Evolutionary conservation across 2,329 filamentous ascomycete species (phyloP).

Genomic region (Colletotrichum coccodes): DNA sequence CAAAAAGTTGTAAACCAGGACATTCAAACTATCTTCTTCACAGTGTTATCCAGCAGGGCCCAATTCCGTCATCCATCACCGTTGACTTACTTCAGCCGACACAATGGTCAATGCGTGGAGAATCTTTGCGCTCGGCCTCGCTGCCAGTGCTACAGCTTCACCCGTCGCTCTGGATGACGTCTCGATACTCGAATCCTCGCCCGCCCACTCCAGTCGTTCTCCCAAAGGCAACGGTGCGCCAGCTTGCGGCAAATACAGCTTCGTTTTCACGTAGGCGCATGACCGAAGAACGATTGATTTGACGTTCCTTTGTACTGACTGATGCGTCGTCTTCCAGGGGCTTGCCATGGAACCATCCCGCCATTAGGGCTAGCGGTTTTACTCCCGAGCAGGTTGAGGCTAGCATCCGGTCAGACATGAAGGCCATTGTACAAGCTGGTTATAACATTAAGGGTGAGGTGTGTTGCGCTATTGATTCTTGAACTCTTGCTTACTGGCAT

Average conservation of each 20-base stretch:
- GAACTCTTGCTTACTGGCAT: neutral
- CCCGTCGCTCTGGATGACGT: neutral
- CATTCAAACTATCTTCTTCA: neutral
- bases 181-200: neutral
- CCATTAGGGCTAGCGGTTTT: constrained; percentile 13
- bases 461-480: neutral
- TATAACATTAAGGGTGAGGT: constrained; percentile 24
- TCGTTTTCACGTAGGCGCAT: constrained; percentile 13
- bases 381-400: constrained; percentile 27
- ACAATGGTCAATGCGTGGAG: neutral
- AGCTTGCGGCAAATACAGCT: constrained; percentile 9
- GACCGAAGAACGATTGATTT: too few species aligned
- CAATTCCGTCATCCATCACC: neutral
- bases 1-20: too few species aligned
- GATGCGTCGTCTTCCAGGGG: neutral
- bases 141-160: neutral
- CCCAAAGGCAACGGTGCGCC: neutral
- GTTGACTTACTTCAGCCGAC: neutral
- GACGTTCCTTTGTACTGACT: neutral
- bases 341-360: constrained; percentile 28
- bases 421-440: constrained; percentile 17
- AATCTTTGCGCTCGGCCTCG: neutral
- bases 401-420: constrained; percentile 18
- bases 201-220: neutral
- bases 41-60: neutral